A percentile compares a stretch with the other conserved stretches of the same genome.
These are phyloP conservation scores for Rhodomyrtus tomentosa DNA, from an alignment of 345 rosid species.

Conservation along the genomic window DNA sequence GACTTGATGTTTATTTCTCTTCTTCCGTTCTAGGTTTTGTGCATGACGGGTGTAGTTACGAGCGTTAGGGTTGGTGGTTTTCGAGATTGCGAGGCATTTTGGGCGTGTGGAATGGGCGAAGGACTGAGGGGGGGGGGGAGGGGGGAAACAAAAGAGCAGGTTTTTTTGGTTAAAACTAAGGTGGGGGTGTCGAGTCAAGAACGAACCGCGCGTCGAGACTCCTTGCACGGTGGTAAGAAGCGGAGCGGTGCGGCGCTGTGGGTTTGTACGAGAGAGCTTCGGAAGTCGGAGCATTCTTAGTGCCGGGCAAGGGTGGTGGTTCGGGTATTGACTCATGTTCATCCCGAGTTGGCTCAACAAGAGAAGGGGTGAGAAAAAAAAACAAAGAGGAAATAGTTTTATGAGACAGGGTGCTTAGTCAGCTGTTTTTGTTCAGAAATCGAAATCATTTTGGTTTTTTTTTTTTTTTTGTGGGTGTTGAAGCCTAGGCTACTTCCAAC, in stretches of 20 bases:
- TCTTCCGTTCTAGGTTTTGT: neutral
- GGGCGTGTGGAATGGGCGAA: neutral
- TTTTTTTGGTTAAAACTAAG: neutral
- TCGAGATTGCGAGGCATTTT: neutral
- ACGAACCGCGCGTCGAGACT: slow-evolving; percentile 88
- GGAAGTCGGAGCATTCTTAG: slow-evolving; percentile 8
- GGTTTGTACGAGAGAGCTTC: neutral
- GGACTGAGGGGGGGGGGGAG: neutral
- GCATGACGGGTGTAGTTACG: neutral
- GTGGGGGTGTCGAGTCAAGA: slow-evolving; percentile 99
- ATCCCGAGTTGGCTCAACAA: slow-evolving; percentile 18
- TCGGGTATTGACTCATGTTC: slow-evolving; percentile 99
- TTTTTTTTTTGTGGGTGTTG: no score
- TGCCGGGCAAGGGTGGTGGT: slow-evolving; percentile 83
- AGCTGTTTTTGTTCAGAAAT: neutral
- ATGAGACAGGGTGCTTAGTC: neutral
- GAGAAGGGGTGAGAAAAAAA: neutral
- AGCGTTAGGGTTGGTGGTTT: no score
- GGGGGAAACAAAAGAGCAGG: neutral
- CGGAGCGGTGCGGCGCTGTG: neutral
- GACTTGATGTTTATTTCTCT: no score
- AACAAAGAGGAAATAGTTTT: neutral
- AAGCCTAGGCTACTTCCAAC: neutral
- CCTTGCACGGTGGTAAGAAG: slow-evolving; percentile 40
- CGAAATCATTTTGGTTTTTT: neutral